Evolutionary conservation across 75 land plant species (phyloP).

Genomic region (Cupressus sempervirens): DNA sequence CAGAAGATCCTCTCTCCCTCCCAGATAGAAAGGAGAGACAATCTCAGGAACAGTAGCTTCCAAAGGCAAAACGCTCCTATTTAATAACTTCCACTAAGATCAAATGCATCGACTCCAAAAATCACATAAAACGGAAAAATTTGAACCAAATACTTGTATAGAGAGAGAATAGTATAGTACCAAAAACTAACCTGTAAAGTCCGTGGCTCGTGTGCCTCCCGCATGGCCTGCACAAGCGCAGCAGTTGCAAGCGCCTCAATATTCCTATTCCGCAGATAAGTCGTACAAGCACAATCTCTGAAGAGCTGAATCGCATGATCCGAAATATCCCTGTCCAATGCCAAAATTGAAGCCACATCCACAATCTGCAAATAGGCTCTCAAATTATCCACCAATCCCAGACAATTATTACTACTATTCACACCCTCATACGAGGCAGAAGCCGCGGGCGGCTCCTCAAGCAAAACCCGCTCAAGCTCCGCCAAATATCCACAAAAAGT

Average conservation of each 20-base stretch:
- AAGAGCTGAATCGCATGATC: conserved; percentile 85
- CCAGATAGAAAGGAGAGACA: no score
- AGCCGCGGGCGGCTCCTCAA: conserved; percentile 27
- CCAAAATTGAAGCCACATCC: conserved; percentile 71
- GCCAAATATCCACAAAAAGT: conserved; percentile 78
- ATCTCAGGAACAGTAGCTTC: background rate
- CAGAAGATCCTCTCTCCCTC: no score
- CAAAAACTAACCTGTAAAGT: conserved; percentile 66
- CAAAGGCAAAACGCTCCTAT: background rate
- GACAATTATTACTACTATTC: conserved; percentile 5
- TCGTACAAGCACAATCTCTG: conserved; percentile 71
- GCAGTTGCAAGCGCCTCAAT: conserved; percentile 91
- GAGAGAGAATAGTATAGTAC: no score
- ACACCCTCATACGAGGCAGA: background rate
- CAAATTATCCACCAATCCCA: conserved; percentile 58
- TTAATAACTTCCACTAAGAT: no score
- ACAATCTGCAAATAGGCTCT: conserved; percentile 87
- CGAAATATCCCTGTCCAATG: conserved; percentile 63
- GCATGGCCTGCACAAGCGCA: conserved; percentile 80
- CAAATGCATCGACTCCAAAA: background rate
- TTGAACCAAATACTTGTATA: background rate
- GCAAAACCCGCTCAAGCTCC: conserved; percentile 64
- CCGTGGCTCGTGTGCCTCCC: conserved; percentile 84
- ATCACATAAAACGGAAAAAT: background rate
- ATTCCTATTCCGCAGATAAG: conserved; percentile 75